Percentiles rank a stretch among this genome's conserved stretches.
phyloP scores from a whole-genome alignment of 495 filamentous ascomycete species.

The Halenospora varia region DNA sequence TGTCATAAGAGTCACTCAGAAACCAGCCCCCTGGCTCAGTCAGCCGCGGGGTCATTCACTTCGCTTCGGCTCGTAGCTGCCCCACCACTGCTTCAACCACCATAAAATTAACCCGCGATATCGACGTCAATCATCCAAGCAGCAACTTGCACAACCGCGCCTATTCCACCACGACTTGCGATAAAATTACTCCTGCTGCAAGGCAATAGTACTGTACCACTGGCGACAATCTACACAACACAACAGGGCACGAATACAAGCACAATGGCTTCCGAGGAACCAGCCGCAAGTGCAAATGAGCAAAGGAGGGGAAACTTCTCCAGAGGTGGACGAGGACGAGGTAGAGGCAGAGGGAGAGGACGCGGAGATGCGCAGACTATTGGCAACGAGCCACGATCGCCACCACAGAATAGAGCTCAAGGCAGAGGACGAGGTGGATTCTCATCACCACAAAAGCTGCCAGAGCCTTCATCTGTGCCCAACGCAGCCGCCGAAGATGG shows the following conservation, averaged over 20 bases:
- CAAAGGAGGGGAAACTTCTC: neutral
- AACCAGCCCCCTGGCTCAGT: neutral
- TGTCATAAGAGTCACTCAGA: neutral
- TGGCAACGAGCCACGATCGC: neutral
- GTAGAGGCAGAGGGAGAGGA: slow-evolving; percentile 28
- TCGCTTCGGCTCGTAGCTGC: neutral
- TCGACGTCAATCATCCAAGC: neutral
- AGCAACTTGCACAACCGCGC: neutral
- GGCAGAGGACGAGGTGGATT: slow-evolving; percentile 13
- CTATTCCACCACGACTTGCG: neutral
- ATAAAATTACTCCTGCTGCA: neutral
- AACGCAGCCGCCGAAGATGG: neutral
- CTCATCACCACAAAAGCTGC: slow-evolving; percentile 3
- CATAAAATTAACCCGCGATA: neutral
- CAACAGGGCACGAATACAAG: neutral
- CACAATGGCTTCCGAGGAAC: slow-evolving; percentile 8
- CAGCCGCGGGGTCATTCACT: slow-evolving; percentile 1
- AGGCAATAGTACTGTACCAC: neutral
- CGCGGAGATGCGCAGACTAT: slow-evolving; percentile 5
- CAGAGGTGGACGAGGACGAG: slow-evolving; percentile 22
- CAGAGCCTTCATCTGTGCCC: neutral
- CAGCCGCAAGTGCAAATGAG: slow-evolving; percentile 5
- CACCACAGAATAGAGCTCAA: neutral
- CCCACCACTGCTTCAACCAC: neutral
- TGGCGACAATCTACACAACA: neutral